Base-by-base conservation (phyloP, 1,284 basidiomycete species). In the Marasmius sp. region DNA sequence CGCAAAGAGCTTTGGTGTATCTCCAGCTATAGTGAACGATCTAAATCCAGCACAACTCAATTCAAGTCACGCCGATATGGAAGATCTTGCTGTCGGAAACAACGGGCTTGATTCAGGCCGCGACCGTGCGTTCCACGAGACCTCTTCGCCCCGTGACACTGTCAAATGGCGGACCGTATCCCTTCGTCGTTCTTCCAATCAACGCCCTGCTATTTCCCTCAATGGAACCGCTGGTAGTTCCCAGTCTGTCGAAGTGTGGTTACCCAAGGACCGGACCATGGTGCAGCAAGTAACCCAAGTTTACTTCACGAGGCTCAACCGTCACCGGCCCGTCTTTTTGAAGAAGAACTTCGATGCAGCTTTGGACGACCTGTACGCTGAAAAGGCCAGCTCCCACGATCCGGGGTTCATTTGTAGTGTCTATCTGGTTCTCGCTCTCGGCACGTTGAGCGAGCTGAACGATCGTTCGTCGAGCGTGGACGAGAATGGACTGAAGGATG, bases 371-470 rank as follows among this genome's bases (percentile, higher is more conserved):
- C 78, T 92, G n/a, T 93, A 93, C 68, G 80, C 85, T 0, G 79
- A 80, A 48, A 73, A 77, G 22, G 65, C 20, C 2, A 20, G 81
- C 11, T 73, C 78, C 16, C 84, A 86, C 65, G 91, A 93, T 69
- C 88, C 90, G 9, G 91, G 91, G 34, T 91, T 85, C 70, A 70
- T 93, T 6, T 93, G 89, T 74, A 85, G 86, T 69, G 72, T 89
- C 61, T 93, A 93, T 69, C 79, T 93, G 27, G 77, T 93, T 38
- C 75, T 93, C 57, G 92, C 90, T 0, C 81, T 93, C 1, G 91
- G 92, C 2, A 93, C 92, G 1, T 79, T 93, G 64, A 89, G 87
- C 75, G 90, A 93, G 68, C 81, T 92, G 65, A 92, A 90, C 67
- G 84, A 90, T 66, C 85, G 61, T 34, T 56, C 49, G 14, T 61